Evolutionary conservation across 75 land plant genomes (phyloP), one percentile per base, ranked within the genome.

Genomic region (Azolla pinnata): DNA sequence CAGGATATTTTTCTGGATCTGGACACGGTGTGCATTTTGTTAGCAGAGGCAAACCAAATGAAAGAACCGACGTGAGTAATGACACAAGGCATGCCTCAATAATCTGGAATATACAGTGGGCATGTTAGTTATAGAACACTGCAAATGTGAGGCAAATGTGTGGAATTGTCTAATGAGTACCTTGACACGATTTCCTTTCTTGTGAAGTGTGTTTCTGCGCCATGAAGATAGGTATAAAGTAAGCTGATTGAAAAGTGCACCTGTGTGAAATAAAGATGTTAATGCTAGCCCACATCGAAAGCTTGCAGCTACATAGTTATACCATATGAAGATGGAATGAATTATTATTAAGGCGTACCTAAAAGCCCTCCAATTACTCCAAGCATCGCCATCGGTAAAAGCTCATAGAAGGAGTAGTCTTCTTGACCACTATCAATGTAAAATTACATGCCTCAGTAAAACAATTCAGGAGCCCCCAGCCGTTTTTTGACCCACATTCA

Each of bases 301-400:
- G n/a, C n/a, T n/a, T n/a, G n/a, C n/a, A n/a, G n/a, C n/a, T n/a
- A n/a, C n/a, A n/a, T n/a, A n/a, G n/a, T n/a, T n/a, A n/a, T n/a
- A n/a, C n/a, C n/a, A n/a, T n/a, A n/a, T n/a, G n/a, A n/a, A n/a
- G n/a, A n/a, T n/a, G n/a, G n/a, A n/a, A n/a, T n/a, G n/a, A n/a
- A n/a, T n/a, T n/a, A n/a, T n/a, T n/a, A n/a, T 4, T 2, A 47
- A 18, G 19, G 65, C 83, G 9, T 72, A 95, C 99, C 99, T 27
- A 95, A 75, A 47, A 95, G 79, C 33, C 99, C 99, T 59, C 99
- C 99, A 77, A 89, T 86, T 27, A 90, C 78, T 44, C 99, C 99
- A 75, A 95, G 88, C 71, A 95, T 65, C 21, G 99, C 96, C 99
- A 95, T 95, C 0, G 99, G 99, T 45, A 88, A 65, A 33, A 95